Evolutionary conservation across 2,329 filamentous ascomycete genomes (phyloP).

Genomic region (Penicillium digitatum): DNA sequence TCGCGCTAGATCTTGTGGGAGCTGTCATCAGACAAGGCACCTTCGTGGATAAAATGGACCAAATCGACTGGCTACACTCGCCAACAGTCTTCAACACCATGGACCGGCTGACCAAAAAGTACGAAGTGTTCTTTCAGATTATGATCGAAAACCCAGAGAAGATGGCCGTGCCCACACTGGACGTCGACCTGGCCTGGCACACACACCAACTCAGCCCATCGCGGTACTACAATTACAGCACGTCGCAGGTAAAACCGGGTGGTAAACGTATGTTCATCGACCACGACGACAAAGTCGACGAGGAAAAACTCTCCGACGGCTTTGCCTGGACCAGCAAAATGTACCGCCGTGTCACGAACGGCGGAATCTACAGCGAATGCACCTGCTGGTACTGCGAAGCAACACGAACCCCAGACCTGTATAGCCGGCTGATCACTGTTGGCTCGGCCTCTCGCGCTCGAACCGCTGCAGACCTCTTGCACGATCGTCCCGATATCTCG

Average conservation of each 20-base stretch:
- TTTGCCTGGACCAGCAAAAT: conserved; percentile 70
- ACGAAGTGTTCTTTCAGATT: conserved; percentile 45
- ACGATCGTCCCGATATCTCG: conserved; percentile 43
- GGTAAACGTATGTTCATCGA: conserved; percentile 58
- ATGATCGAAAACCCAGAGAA: conserved; percentile 34
- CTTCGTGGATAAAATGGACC: conserved; percentile 61
- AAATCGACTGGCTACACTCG: conserved; percentile 74
- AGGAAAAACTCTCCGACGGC: conserved; percentile 57
- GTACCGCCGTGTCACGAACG: conserved; percentile 62
- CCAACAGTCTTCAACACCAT: conserved; percentile 62
- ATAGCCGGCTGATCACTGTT: conserved; percentile 39
- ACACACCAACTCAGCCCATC: conserved; percentile 31
- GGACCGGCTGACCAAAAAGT: conserved; percentile 53
- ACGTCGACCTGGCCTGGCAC: conserved; percentile 37
- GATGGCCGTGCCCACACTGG: conserved; percentile 34
- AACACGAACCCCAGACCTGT: conserved; percentile 56
- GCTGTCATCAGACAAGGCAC: conserved; percentile 42
- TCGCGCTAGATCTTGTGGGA: conserved; percentile 39
- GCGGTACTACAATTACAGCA: conserved; percentile 46
- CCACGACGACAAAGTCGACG: conserved; percentile 79
- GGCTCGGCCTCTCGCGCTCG: conserved; percentile 51
- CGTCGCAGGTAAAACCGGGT: conserved; percentile 32
- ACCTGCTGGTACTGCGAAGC: conserved; percentile 63
- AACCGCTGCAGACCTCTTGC: conserved; percentile 46
- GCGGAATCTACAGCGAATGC: conserved; percentile 53